Conservation (phyloP, 345 rosid species). For the Ailanthus altissimus region DNA sequence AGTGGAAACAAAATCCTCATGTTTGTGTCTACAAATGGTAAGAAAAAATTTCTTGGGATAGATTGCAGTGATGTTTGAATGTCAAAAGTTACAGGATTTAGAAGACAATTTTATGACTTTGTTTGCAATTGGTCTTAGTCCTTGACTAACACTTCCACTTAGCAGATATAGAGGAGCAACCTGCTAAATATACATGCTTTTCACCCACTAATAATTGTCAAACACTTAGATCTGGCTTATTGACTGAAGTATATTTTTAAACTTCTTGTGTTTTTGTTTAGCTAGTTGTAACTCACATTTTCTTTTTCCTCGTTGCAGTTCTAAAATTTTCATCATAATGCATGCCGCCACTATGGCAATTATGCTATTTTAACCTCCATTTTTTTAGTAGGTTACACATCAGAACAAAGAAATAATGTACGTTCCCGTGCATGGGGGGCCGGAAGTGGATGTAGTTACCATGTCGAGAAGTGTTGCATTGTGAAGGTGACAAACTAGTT, state of each 20-base stretch:
- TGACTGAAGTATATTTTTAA: constrained; percentile 9
- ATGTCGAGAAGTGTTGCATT: constrained; percentile 93
- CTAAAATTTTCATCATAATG: neutral
- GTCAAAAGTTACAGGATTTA: neutral
- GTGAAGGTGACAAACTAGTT: constrained; percentile 66
- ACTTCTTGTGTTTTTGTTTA: neutral
- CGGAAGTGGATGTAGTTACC: constrained; percentile 96
- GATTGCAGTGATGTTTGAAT: neutral
- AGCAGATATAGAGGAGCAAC: neutral
- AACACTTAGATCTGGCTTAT: neutral
- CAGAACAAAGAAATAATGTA: constrained; percentile 94
- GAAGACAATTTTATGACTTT: neutral
- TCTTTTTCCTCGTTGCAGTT: neutral
- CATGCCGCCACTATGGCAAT: neutral
- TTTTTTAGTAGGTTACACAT: constrained; percentile 65
- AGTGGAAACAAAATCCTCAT: neutral
- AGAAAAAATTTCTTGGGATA: neutral
- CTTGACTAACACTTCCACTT: neutral
- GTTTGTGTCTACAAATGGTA: neutral
- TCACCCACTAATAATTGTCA: neutral
- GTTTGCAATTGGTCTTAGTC: neutral
- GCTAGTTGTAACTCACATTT: neutral
- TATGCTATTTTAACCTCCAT: neutral
- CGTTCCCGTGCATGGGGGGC: constrained; percentile 99
- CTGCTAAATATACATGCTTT: neutral